Evolutionary conservation across 2,329 filamentous ascomycete genomes (phyloP), one percentile per base, ranked within the genome.

Genomic region (Aureobasidium sp.): DNA sequence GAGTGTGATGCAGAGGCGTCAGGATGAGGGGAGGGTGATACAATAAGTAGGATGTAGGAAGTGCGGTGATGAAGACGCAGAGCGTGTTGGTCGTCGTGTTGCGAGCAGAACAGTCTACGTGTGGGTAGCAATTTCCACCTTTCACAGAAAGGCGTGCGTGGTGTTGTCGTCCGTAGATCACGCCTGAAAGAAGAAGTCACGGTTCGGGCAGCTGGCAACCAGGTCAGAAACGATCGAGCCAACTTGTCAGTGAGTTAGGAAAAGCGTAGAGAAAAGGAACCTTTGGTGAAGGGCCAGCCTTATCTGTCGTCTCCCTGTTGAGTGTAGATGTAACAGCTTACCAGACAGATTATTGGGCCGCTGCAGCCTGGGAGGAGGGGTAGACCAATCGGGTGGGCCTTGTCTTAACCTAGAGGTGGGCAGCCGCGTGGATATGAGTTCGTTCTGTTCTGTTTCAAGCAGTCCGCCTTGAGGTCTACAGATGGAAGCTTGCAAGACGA

Each of bases 311-410:
- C 34, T 37, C 25, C 34, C 25, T 20, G 42, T 48, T 20, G 42
- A 36, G 29, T 58, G 42, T 47, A 48, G 22, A 25, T n/a, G 42
- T 36, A 59, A 44, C 34, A 49, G 45, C 57, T 60, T 42, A 60
- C 45, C 44, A 60, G 45, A 45, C 53, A 49, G 44, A 51, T 49
- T 59, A 42, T 51, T 51, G 57, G 57, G 34, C 29, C 45, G 45
- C 45, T 60, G 57, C 57, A 60, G 57, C 57, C 57, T 60, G 34
- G 25, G 37, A 60, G 57, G 57, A 60, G 57, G 56, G 57, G 57
- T 60, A 29, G 25, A 34, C 41, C 45, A 51, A 51, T 60, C 37
- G 36, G 27, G 57, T 60, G 57, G 45, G 36, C 42, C 51, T 48
- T 59, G 55, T 59, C 42, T 59, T 34, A 59, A 44, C 42, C 55